phyloP scores from a whole-genome alignment of 2,329 filamentous ascomycete species.

The Hymenoscyphus infarciens region DNA sequence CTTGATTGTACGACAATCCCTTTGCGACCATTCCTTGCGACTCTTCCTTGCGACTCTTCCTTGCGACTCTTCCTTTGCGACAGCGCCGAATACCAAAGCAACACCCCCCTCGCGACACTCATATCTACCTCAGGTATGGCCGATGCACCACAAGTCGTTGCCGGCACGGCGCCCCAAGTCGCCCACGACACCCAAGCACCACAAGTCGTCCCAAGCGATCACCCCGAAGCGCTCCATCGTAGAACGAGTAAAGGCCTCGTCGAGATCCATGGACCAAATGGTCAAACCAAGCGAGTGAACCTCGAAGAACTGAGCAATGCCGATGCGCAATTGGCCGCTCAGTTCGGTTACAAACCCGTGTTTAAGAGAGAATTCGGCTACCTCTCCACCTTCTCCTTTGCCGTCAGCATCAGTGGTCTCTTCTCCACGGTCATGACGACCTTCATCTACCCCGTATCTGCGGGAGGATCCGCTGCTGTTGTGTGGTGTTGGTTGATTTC shows the following conservation, averaged over 20 bases:
- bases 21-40: neutral
- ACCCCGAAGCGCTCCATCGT: conserved; percentile 18
- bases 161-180: conserved; percentile 4
- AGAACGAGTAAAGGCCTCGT: conserved; percentile 23
- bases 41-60: too few relatives aligned
- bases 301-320: conserved; percentile 28
- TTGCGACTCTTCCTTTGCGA: neutral
- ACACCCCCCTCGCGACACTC: conserved; percentile 5
- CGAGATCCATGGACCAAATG: conserved; percentile 23
- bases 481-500: conserved; percentile 59
- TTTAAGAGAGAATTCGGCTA: conserved; percentile 58
- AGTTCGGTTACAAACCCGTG: conserved; percentile 41
- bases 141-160: conserved; percentile 7
- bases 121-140: conserved; percentile 5
- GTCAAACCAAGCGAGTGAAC: conserved; percentile 20
- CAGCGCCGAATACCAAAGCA: neutral
- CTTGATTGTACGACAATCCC: neutral
- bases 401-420: conserved; percentile 53
- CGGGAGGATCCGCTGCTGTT: conserved; percentile 50
- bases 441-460: conserved; percentile 49
- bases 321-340: conserved; percentile 33
- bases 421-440: conserved; percentile 55
- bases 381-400: conserved; percentile 57
- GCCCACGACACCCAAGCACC: conserved; percentile 5
- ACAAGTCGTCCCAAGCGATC: conserved; percentile 5